Evolutionary conservation across 306 rosid genomes (phyloP).

Genomic region (Trichosanthes truncata): DNA sequence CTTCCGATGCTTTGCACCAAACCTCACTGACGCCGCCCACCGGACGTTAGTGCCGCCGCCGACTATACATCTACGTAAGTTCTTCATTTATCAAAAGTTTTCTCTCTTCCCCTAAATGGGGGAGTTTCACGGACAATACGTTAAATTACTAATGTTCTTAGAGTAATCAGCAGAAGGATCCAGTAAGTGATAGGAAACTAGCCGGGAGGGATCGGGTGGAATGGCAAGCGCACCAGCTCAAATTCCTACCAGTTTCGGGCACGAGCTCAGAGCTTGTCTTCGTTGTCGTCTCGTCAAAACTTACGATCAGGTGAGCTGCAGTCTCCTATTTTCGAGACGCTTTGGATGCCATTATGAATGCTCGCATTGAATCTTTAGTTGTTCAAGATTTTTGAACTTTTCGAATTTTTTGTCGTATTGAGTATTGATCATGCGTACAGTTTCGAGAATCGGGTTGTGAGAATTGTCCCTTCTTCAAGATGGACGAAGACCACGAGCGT

Average conservation of each 20-base stretch:
- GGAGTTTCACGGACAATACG: neutral
- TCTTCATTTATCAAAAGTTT: neutral
- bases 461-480: constrained; percentile 85
- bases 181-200: neutral
- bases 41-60: neutral
- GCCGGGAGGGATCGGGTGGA: neutral
- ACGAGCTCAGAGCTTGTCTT: constrained; percentile 90
- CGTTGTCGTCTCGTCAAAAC: constrained; percentile 98
- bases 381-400: neutral
- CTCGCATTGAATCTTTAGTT: neutral
- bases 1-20: neutral
- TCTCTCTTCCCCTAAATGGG: neutral
- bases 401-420: neutral
- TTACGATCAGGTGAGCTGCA: constrained; percentile 66
- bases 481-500: constrained; percentile 87
- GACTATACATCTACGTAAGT: neutral
- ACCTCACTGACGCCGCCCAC: neutral
- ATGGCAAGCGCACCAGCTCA: constrained; percentile 68
- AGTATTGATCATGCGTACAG: constrained; percentile 28
- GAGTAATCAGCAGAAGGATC: neutral
- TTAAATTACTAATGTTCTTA: neutral
- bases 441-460: constrained; percentile 90
- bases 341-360: neutral
- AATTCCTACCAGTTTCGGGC: constrained; percentile 88
- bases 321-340: neutral